Evolutionary conservation across 1,139 yeast genomes (phyloP).

Genomic region (Cylindricascospora bacillispora): DNA sequence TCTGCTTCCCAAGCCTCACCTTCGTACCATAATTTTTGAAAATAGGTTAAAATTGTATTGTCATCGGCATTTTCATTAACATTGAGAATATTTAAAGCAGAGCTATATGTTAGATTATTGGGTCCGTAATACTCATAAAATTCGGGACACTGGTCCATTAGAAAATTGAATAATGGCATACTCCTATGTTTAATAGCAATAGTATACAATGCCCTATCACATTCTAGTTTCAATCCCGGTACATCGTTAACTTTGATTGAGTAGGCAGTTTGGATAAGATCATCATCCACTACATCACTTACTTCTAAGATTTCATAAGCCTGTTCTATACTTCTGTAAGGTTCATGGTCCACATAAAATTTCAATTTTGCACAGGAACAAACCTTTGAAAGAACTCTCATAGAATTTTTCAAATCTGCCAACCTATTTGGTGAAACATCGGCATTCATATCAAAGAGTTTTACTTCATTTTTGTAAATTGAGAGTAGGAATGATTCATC

Average conservation of each 20-base stretch:
- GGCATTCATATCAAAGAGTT: slow-evolving; percentile 19
- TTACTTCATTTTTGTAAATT: slow-evolving; percentile 32
- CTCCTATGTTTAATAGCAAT: slow-evolving; percentile 46
- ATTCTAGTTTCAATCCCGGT: slow-evolving; percentile 24
- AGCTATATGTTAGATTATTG: slow-evolving; percentile 17
- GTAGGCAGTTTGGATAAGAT: slow-evolving; percentile 58
- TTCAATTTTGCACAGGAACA: slow-evolving; percentile 34
- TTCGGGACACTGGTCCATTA: slow-evolving; percentile 22
- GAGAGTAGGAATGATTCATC: slow-evolving; percentile 37
- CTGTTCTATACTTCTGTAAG: slow-evolving; percentile 35
- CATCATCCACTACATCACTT: slow-evolving; percentile 60
- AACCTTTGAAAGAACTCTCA: slow-evolving; percentile 34
- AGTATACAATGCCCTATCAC: slow-evolving; percentile 40
- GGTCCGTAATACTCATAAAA: slow-evolving; percentile 22
- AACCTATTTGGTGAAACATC: slow-evolving; percentile 11
- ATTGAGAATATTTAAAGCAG: slow-evolving; percentile 35
- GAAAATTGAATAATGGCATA: slow-evolving; percentile 26
- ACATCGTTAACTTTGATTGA: slow-evolving; percentile 47
- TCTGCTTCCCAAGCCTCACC: slow-evolving; percentile 22
- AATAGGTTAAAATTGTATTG: slow-evolving; percentile 41
- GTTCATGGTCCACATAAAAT: slow-evolving; percentile 40
- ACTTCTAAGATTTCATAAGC: slow-evolving; percentile 55
- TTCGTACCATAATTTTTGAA: slow-evolving; percentile 33
- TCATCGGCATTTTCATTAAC: slow-evolving; percentile 38
- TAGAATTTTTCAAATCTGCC: slow-evolving; percentile 28